Evolutionary conservation across 192 early-diverging fungal species (phyloP), one percentile per base, ranked within the genome.

Genomic region (Cetraspora pellucida): DNA sequence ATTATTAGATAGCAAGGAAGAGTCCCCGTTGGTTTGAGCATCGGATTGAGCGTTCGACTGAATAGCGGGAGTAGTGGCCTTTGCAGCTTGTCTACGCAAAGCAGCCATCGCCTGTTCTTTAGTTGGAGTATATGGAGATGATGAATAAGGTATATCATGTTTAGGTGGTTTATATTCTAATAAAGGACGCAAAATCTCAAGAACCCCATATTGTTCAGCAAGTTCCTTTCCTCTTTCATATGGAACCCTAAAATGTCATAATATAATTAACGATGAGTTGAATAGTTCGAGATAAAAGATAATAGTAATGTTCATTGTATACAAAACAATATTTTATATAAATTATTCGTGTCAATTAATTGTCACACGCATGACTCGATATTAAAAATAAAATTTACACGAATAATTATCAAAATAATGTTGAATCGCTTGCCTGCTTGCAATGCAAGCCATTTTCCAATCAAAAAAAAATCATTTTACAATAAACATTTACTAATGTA

Each of bases 191-290:
- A 99, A 81, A 23, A 88, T 75, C 2, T 85, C 82, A 58, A 90
- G 87, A 5, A 97, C 94, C 14, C 85, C 84, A 81, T 94, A 98
- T 52, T 93, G 90, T 68, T 86, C 77, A 23, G 96, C 94, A 0
- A 99, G 81, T 75, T 94, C 89, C 31, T 93, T 90, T n/a, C 93
- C 95, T 17, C 90, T 86, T 66, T 89, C 85, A 80, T 92, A 93
- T 6, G 97, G 97, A 25, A 99, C 88, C 94, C 94, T 95, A 54
- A 46, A 37, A 54, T 19, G 4, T 54, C 5, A 54, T 19, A 16
- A 47, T 44, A 61, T 5, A 30, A 17, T 71, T 16, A 54, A 27
- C 37, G 25, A 55, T 11, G 13, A 27, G 43, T 28, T 19, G 11
- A 13, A 30, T 28, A 65, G 45, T 61, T 5, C 59, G 9, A 7